These are phyloP conservation scores for Cercospora sojina DNA, from an alignment of 2,329 filamentous ascomycete genomes.

Conservation along the genomic window DNA sequence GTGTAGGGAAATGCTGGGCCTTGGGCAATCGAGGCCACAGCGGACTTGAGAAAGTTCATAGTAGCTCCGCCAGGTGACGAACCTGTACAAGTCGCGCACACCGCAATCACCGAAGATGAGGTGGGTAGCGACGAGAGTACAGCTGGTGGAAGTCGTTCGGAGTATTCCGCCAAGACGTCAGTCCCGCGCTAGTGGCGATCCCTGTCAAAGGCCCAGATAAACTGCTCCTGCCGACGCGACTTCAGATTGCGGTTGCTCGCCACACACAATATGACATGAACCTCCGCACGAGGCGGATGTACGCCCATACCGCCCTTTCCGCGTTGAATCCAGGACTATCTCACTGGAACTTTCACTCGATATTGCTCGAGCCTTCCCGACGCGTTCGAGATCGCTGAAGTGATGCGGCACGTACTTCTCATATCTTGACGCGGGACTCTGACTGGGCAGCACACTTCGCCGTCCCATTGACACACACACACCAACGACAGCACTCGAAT, in stretches of 20 bases:
- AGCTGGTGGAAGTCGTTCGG: neutral
- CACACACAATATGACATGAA: slow-evolving; percentile 2
- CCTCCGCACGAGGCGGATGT: neutral
- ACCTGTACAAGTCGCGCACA: neutral
- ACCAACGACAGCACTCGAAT: neutral
- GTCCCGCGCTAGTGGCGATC: neutral
- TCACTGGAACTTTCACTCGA: neutral
- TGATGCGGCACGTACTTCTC: neutral
- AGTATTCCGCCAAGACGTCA: neutral
- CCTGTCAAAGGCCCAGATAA: neutral
- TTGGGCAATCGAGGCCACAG: slow-evolving; percentile 94
- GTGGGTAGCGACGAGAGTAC: neutral
- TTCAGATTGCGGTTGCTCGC: neutral
- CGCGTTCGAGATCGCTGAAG: neutral
- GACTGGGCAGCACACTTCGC: neutral
- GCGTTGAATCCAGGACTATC: neutral
- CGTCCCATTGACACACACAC: neutral
- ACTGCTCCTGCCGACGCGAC: slow-evolving; percentile 4
- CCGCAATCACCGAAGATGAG: neutral
- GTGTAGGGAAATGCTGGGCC: slow-evolving; percentile 89
- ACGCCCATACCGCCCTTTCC: neutral
- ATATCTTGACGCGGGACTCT: neutral
- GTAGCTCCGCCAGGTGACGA: neutral
- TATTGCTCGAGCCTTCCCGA: neutral
- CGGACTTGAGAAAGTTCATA: slow-evolving; percentile 98